A percentile compares a stretch with the other conserved stretches of the same genome.
Conservation (phyloP, 768 basidiomycete genomes). For the Leccinum incarnatum region DNA sequence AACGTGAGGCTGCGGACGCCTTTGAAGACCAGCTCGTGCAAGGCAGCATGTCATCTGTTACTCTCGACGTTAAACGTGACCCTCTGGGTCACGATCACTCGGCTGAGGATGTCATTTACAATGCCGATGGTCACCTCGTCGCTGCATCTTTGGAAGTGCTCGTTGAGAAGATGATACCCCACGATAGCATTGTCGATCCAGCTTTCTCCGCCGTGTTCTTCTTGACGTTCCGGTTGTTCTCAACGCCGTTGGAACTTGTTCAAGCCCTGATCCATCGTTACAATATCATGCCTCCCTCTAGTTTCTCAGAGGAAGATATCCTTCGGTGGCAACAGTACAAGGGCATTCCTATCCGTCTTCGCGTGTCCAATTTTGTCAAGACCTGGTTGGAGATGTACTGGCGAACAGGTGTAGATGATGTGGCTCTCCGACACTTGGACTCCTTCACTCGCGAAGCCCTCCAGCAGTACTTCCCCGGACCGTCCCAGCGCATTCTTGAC, state of each 20-base stretch:
- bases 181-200: conserved; percentile 86
- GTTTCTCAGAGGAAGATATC: conserved; percentile 56
- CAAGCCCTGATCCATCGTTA: conserved; percentile 79
- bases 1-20: conserved; percentile 29
- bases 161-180: conserved; percentile 97
- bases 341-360: conserved; percentile 83
- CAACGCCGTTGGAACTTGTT: conserved; percentile 72
- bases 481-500: conserved; percentile 72
- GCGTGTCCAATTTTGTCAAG: conserved; percentile 92
- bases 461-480: conserved; percentile 58
- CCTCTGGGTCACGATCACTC: conserved; percentile 71
- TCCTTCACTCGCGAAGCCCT: conserved; percentile 64
- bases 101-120: conserved; percentile 83
- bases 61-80: conserved; percentile 38
- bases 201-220: conserved; percentile 90
- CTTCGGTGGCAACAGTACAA: conserved; percentile 84
- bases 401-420: conserved; percentile 71
- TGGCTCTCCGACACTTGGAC: conserved; percentile 53
- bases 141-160: conserved; percentile 87
- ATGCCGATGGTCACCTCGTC: conserved; percentile 84
- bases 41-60: conserved; percentile 50
- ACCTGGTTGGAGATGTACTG: conserved; percentile 92
- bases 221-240: conserved; percentile 92
- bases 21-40: conserved; percentile 56
- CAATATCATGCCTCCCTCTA: conserved; percentile 66